Evolutionary conservation across 1,284 basidiomycete species (phyloP).

Genomic region (Ganoderma lucidum): DNA sequence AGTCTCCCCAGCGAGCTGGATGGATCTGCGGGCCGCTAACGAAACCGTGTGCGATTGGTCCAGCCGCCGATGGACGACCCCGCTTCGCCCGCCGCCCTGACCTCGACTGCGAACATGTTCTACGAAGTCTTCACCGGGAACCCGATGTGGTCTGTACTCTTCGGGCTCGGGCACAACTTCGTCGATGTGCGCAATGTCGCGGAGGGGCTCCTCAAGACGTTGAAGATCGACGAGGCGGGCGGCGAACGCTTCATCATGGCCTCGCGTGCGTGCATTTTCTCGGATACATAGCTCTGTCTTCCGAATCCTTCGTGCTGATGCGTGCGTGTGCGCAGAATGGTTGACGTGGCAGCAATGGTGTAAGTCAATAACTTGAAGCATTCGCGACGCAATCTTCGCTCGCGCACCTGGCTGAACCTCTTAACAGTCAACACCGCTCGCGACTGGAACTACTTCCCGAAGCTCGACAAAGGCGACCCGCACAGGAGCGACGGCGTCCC

Average conservation of each 20-base stretch:
- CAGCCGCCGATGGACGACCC: constrained; percentile 31
- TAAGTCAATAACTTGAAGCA: background rate
- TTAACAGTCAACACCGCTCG: constrained; percentile 13
- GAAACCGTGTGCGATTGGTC: background rate
- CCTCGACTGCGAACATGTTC: constrained; percentile 11
- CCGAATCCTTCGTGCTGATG: background rate
- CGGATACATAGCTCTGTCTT: no score
- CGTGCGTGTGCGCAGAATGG: background rate
- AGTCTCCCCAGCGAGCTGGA: background rate
- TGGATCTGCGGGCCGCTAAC: background rate
- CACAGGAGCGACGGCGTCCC: background rate
- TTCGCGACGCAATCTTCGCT: background rate
- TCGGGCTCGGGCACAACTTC: constrained; percentile 40
- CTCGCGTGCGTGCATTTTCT: constrained; percentile 33
- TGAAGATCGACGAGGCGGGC: constrained; percentile 55
- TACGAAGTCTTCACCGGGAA: constrained; percentile 20
- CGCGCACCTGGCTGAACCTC: background rate
- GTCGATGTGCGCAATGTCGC: constrained; percentile 70
- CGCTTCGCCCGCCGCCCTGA: constrained; percentile 24
- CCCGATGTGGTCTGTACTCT: constrained; percentile 42
- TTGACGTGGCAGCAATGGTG: constrained; percentile 21
- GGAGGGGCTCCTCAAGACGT: constrained; percentile 56
- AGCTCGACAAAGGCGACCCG: constrained; percentile 15
- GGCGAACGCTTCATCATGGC: constrained; percentile 58
- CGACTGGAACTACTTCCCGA: constrained; percentile 15